Base-by-base conservation (phyloP, 345 rosid genomes). In the Boechera divaricarpa region DNA sequence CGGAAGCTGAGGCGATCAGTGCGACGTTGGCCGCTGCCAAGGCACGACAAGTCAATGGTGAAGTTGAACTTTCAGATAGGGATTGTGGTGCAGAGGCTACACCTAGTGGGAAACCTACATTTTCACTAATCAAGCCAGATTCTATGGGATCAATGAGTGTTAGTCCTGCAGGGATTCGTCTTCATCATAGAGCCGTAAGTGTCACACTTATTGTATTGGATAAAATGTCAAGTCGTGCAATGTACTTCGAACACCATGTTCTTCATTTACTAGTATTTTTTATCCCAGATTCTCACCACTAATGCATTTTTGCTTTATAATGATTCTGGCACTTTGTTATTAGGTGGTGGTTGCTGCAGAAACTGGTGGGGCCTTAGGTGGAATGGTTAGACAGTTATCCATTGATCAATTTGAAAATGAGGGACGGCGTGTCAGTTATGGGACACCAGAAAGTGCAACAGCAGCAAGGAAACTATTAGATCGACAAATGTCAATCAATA, bases 321-420 rank as follows among this genome's bases (percentile, higher is more conserved):
- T 79, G 53, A 47, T 63, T 44, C 51, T 83, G 29, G 39, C 15
- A 21, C 53, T 18, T 56, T 82, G 33, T 73, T 84, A 89, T 69
- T 36, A 77, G 97, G 97, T 92, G 38, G 96, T 92, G 81, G 85
- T 92, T 73, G 92, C 97, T 70, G 91, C 96, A 67, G 96, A 92
- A 84, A 87, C 97, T 59, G 88, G 91, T 81, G 97, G 96, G 71
- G 94, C 92, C 73, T 85, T 92, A 77, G 96, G 97, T 67, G 94
- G 97, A 72, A 86, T 90, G 96, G 96, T 90, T 57, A 85, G 96
- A 77, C 96, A 87, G 77, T 86, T 90, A 80, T 90, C 97, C n/a
- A 89, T 90, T 31, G 96, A 92, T 78, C 97, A 92, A 76, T 92
- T 92, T 82, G 97, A 92, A 85, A 90, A 90, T 81, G 97, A 92